These are phyloP conservation scores for Teratosphaeria gauchensis DNA, from an alignment of 2,329 filamentous ascomycete species.

Conservation along the genomic window DNA sequence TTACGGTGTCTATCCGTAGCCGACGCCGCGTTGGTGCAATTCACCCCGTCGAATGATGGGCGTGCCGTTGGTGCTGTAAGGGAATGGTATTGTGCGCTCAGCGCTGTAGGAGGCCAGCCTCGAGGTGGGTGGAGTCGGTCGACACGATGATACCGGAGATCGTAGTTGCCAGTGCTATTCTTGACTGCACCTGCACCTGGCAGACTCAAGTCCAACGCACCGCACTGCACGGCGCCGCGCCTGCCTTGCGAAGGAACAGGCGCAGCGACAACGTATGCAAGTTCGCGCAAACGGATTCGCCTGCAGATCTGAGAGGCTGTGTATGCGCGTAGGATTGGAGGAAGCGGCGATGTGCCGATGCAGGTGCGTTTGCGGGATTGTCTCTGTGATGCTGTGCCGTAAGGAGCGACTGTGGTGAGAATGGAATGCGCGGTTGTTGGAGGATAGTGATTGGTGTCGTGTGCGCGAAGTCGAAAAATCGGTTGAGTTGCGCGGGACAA, in stretches of 20 bases:
- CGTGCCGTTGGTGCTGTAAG: neutral
- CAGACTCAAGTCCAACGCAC: neutral
- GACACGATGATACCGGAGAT: neutral
- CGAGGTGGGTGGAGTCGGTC: neutral
- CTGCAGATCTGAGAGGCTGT: constrained; percentile 1
- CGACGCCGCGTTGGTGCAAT: neutral
- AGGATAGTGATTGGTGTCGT: neutral
- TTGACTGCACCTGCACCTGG: constrained; percentile 1
- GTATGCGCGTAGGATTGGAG: neutral
- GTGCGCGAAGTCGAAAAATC: neutral
- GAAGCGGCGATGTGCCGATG: neutral
- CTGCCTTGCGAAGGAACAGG: neutral
- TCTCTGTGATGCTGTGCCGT: neutral
- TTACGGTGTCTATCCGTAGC: neutral
- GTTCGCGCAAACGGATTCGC: neutral
- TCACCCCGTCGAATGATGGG: neutral
- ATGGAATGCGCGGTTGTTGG: neutral
- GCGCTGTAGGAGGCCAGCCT: constrained; percentile 2
- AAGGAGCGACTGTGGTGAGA: constrained; percentile 8
- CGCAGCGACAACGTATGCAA: constrained; percentile 1
- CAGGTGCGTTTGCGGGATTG: neutral
- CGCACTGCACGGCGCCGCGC: constrained; percentile 1
- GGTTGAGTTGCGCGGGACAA: neutral
- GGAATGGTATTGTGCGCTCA: constrained; percentile 1
- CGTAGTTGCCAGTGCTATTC: neutral